Evolutionary conservation across 768 basidiomycete genomes (phyloP).

Genomic region (Dacryopinax primogenitus): DNA sequence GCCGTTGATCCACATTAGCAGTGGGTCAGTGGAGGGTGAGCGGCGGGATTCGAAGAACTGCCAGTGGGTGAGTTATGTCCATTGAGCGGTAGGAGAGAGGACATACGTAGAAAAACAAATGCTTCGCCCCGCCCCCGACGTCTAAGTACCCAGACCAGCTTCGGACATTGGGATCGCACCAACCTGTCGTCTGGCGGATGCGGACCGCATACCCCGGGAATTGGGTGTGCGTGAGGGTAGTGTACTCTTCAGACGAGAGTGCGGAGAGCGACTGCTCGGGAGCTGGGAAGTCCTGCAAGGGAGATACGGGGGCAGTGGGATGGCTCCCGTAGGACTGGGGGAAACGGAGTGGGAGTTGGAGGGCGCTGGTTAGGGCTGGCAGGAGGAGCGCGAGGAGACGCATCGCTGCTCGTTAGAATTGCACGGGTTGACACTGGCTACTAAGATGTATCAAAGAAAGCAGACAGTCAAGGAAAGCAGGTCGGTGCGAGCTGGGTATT

Average conservation of each 20-base stretch:
- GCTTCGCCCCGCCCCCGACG: slow-evolving; percentile 15
- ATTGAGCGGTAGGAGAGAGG: background rate
- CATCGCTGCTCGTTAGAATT: too few species aligned
- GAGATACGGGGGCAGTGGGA: too few species aligned
- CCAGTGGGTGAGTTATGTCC: slow-evolving; percentile 9
- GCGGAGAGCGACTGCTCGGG: background rate
- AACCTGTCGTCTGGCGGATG: slow-evolving; percentile 11
- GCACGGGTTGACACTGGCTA: too few species aligned
- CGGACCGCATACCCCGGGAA: slow-evolving; percentile 11
- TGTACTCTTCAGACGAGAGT: slow-evolving; percentile 8
- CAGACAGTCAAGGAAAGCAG: too few species aligned
- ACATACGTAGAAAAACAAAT: slow-evolving; percentile 11
- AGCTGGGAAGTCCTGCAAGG: background rate
- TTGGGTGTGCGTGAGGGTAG: slow-evolving; percentile 4
- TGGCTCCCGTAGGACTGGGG: too few species aligned
- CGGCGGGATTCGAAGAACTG: slow-evolving; percentile 28
- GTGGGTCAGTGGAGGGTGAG: slow-evolving; percentile 13
- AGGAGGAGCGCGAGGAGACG: too few species aligned
- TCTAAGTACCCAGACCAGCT: slow-evolving; percentile 55
- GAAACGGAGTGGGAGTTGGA: too few species aligned
- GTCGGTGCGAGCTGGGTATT: too few species aligned
- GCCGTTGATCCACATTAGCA: slow-evolving; percentile 22
- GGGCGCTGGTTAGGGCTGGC: too few species aligned
- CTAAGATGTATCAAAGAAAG: too few species aligned
- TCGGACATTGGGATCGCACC: slow-evolving; percentile 19